Conservation (phyloP, 179 eudicot genomes). For the Silene coronaria region DNA sequence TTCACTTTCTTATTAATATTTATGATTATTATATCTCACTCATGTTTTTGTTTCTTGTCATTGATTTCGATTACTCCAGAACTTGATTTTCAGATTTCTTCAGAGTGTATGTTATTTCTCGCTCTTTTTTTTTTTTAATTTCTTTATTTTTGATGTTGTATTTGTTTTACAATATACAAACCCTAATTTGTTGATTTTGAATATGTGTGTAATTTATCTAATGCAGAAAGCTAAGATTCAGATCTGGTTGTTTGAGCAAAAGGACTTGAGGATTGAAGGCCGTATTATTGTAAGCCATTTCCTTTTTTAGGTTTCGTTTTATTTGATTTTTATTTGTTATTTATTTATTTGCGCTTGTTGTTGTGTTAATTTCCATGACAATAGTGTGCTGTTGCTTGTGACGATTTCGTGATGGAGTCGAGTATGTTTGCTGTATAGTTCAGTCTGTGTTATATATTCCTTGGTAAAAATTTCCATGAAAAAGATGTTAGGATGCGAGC, state of each 20-base stretch:
- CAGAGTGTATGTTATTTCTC: constrained; percentile 58
- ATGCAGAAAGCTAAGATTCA: constrained; percentile 85
- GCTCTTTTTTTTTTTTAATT: not conserved
- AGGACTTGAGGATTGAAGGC: constrained; percentile 93
- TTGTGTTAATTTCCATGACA: not conserved
- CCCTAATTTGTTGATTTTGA: not conserved
- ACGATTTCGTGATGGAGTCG: not conserved
- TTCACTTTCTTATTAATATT: not conserved
- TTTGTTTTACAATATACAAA: not conserved
- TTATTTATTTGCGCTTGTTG: not conserved
- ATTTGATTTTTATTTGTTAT: not conserved
- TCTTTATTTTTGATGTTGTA: not conserved
- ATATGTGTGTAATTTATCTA: not conserved
- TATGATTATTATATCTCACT: constrained; percentile 1
- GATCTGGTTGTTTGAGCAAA: constrained; percentile 98
- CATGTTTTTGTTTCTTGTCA: not conserved
- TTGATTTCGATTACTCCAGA: constrained; percentile 32
- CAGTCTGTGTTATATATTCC: not conserved
- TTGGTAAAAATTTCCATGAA: not conserved
- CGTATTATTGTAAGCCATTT: constrained; percentile 63
- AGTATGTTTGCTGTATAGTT: not conserved
- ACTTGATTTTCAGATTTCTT: constrained; percentile 88
- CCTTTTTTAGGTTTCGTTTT: not conserved
- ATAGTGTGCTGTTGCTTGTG: not conserved
- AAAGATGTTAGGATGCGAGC: not conserved